Conservation (phyloP, 768 basidiomycete species). For the Boletus rubroflammeus region DNA sequence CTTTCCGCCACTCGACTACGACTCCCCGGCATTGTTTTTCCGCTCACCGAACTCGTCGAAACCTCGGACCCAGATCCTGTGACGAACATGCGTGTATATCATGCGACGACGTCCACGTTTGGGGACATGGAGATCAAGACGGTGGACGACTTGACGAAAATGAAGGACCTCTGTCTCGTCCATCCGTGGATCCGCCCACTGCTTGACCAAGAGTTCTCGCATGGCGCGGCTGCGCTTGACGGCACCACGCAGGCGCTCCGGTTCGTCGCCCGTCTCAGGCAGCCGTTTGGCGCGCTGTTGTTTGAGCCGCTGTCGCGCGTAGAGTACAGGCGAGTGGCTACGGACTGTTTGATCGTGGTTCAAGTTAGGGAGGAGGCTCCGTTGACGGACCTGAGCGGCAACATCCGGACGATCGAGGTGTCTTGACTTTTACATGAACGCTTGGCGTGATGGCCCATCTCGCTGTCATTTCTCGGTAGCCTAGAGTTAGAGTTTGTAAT, state of each 20-base stretch:
- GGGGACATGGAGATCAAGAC: conserved; percentile 6
- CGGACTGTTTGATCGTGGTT: conserved; percentile 8
- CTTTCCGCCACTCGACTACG: background rate
- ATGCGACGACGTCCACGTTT: background rate
- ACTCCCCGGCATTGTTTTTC: conserved; percentile 6
- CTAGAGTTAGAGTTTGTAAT: no score
- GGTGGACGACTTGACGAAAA: background rate
- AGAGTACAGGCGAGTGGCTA: conserved; percentile 13
- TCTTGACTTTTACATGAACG: background rate
- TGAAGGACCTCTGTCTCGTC: background rate
- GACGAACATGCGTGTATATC: background rate
- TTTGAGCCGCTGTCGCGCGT: background rate
- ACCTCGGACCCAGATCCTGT: no score
- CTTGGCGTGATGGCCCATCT: background rate
- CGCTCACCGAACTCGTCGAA: background rate
- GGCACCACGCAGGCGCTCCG: background rate
- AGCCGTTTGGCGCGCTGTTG: conserved; percentile 7
- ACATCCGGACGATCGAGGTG: background rate
- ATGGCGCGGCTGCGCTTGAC: background rate
- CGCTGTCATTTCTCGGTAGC: background rate
- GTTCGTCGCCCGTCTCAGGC: background rate
- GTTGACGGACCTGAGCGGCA: background rate
- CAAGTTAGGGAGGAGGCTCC: background rate
- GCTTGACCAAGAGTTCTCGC: background rate
- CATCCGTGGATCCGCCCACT: conserved; percentile 13